These are phyloP conservation scores for Chytridiales sp. DNA, from an alignment of 371 early-diverging fungal species.

Conservation along the genomic window DNA sequence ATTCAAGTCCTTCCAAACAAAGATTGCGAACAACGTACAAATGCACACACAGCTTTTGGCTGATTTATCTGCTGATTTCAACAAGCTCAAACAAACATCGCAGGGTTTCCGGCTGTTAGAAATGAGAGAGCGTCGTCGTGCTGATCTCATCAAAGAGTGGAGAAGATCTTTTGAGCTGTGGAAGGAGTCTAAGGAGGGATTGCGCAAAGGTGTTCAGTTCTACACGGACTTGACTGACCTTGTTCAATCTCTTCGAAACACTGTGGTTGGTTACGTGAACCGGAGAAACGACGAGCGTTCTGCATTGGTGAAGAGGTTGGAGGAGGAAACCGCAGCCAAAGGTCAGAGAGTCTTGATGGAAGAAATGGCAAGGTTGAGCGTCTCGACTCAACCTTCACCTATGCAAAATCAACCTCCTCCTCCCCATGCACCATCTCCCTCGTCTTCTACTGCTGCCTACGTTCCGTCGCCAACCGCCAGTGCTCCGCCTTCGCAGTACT, in stretches of 20 bases:
- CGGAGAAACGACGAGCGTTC: constrained; percentile 70
- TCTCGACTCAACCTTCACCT: constrained; percentile 21
- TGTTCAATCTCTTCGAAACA: constrained; percentile 59
- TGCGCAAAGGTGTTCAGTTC: constrained; percentile 74
- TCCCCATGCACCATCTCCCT: constrained; percentile 26
- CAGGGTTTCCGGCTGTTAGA: constrained; percentile 67
- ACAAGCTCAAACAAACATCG: constrained; percentile 73
- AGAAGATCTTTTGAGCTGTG: constrained; percentile 58
- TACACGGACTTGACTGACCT: constrained; percentile 71
- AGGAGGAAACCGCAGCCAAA: constrained; percentile 60
- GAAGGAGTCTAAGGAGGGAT: constrained; percentile 66
- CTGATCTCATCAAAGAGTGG: constrained; percentile 49
- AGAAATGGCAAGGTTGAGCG: constrained; percentile 61
- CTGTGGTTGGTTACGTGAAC: constrained; percentile 64
- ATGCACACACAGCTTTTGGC: constrained; percentile 74
- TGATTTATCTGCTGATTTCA: constrained; percentile 70
- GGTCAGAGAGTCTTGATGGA: constrained; percentile 74
- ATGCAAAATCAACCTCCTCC: constrained; percentile 32
- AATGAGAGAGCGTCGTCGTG: constrained; percentile 66
- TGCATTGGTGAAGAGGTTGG: constrained; percentile 58
- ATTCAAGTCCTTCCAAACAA: constrained; percentile 74
- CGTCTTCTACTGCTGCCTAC: neutral
- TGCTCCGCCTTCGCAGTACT: constrained; percentile 40
- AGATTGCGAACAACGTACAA: constrained; percentile 71
- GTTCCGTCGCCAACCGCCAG: neutral